Evolutionary conservation across 2,329 filamentous ascomycete species (phyloP).

Genomic region (Aspergillus hiratsukae): DNA sequence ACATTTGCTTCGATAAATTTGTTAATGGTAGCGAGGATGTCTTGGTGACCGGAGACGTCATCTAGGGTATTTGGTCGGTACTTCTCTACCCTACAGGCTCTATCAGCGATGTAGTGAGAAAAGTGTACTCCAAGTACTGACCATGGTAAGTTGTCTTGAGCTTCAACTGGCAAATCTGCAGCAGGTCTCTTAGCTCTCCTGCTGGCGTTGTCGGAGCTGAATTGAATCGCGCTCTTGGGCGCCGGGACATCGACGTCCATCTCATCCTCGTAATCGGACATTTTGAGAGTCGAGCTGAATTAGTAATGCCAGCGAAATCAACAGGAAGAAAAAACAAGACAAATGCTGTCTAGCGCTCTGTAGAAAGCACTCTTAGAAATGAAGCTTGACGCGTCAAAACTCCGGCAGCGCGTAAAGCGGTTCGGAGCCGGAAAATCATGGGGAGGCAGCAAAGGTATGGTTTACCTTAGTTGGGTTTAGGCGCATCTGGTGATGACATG

Average conservation of each 20-base stretch:
- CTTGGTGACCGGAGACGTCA: conserved; percentile 94
- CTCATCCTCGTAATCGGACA: conserved; percentile 59
- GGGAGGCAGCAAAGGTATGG: neutral
- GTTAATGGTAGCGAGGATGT: conserved; percentile 96
- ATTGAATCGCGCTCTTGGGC: conserved; percentile 53
- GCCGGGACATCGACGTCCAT: conserved; percentile 62
- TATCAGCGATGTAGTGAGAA: conserved; percentile 3
- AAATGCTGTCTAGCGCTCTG: neutral
- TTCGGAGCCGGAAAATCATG: conserved; percentile 37
- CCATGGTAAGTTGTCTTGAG: conserved; percentile 92
- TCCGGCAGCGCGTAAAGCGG: conserved; percentile 36
- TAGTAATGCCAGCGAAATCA: neutral
- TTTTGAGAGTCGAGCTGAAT: conserved; percentile 22
- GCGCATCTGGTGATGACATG: conserved; percentile 24
- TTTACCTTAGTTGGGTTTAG: conserved; percentile 13
- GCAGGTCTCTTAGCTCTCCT: conserved; percentile 86
- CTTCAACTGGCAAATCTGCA: conserved; percentile 88
- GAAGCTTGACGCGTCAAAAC: conserved; percentile 27
- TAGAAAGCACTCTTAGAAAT: neutral
- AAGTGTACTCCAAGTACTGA: conserved; percentile 33
- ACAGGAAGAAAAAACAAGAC: neutral
- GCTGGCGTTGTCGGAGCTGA: conserved; percentile 66
- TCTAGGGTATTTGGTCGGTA: conserved; percentile 84
- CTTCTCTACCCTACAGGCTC: conserved; percentile 75
- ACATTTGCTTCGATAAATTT: conserved; percentile 92